Percentiles rank a stretch among this genome's conserved stretches.
Evolutionary conservation across 73 alveolate genomes (phyloP).

Genomic region (Breviolum minutum): DNA sequence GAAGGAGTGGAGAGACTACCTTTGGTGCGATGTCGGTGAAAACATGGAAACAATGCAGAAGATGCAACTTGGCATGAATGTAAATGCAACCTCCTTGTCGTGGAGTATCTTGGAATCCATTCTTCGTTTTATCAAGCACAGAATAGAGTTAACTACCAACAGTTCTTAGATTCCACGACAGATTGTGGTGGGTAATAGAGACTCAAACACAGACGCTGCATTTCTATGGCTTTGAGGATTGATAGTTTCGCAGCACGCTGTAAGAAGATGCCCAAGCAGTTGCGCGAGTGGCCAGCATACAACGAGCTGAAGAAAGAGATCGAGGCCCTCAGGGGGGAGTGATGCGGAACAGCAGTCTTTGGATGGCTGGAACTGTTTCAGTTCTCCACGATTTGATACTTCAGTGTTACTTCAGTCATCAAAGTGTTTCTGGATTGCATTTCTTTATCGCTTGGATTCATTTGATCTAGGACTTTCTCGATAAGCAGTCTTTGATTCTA

Average conservation of each 20-base stretch:
- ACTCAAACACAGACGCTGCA: slow-evolving; percentile 20
- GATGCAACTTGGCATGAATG: not conserved
- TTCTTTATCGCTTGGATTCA: too few relatives aligned
- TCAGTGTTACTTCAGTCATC: not conserved
- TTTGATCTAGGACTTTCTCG: too few relatives aligned
- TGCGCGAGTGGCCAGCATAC: slow-evolving; percentile 99
- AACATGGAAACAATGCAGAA: slow-evolving; percentile 97
- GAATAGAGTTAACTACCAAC: too few relatives aligned
- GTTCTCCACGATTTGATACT: not conserved
- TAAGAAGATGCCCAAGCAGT: slow-evolving; percentile 98
- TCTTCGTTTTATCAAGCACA: not conserved
- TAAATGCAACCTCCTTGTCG: too few relatives aligned
- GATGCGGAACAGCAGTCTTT: not conserved
- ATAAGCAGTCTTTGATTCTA: too few relatives aligned
- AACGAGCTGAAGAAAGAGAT: slow-evolving; percentile 98
- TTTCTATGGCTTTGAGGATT: slow-evolving; percentile 71
- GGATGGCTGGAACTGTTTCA: not conserved
- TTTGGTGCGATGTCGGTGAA: slow-evolving; percentile 98
- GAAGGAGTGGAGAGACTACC: slow-evolving; percentile 98
- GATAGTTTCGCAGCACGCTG: slow-evolving; percentile 98
- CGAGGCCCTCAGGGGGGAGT: slow-evolving; percentile 87
- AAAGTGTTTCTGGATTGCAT: not conserved
- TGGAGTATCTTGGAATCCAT: not conserved
- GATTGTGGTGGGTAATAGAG: not conserved
- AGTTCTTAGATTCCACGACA: too few relatives aligned